Evolutionary conservation across 352 stramenopile species (phyloP), one percentile per base, ranked within the genome.

Genomic region (Phytophthora lateralis): DNA sequence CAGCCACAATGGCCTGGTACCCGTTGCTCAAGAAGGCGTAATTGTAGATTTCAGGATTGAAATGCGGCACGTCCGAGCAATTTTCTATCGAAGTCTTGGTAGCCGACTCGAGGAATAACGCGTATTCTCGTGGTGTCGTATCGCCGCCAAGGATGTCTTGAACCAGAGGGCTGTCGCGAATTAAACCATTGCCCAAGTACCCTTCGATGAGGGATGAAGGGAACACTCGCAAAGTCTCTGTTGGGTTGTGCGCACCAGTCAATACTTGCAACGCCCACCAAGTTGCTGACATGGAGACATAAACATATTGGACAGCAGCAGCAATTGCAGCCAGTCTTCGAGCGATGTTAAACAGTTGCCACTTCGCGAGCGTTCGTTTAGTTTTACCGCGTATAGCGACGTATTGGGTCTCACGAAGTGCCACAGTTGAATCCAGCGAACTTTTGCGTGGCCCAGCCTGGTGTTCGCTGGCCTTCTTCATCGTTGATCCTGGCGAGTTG

Each of bases 101-200:
- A 14, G 35, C 47, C 2, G 48, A 70, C 21, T 76, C 57, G 9
- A 88, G 71, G 35, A 76, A 88, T 8, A 85, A 12, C 0, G 63
- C 55, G 7, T 72, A 62, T 9, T 68, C 54, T 47, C 64, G 54
- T 0, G 76, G 76, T 1, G 59, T 60, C 4, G 72, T 86, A 37
- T 69, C 54, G 3, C 66, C 60, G 0, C 34, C 37, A 0, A 89
- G 46, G 0, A 52, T 37, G 0, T 66, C 3, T 11, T 47, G 49
- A 0, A 88, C 57, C 1, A 86, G 46, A 2, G 63, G 63, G 6
- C 76, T 85, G 26, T 72, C 54, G 1, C 48, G 55, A 12, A 85
- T 50, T 1, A 74, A 64, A 0, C 63, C 55, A 4, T 55, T 52
- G 2, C 71, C 74, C 4, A 82, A 26, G 17, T 75, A 84, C 1